Conservation (phyloP, 169 alveolate species). For the Eimeria tenella region DNA sequence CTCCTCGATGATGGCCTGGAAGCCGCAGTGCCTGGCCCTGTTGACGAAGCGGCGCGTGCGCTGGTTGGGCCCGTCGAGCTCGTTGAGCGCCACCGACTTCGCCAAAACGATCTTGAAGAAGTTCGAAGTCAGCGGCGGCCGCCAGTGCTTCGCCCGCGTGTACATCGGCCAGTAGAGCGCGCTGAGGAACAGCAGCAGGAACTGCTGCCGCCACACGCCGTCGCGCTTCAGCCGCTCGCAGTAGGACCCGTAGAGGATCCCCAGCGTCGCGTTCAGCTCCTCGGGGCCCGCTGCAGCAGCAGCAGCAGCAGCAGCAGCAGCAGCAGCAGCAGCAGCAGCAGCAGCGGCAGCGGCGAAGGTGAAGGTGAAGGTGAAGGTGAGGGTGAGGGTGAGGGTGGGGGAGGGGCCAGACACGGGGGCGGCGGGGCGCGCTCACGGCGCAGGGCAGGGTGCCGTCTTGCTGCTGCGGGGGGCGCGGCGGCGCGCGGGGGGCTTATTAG, state of each 20-base stretch:
- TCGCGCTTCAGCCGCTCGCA: conserved; percentile 61
- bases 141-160: conserved; percentile 72
- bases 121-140: conserved; percentile 30
- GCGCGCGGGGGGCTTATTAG: too few relatives aligned
- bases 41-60: conserved; percentile 10
- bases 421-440: too few relatives aligned
- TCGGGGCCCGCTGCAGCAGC: conserved; percentile 35
- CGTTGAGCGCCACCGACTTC: conserved; percentile 55
- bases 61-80: conserved; percentile 5
- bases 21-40: conserved; percentile 52
- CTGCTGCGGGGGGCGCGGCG: too few relatives aligned
- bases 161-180: conserved; percentile 77
- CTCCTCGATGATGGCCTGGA: conserved; percentile 59
- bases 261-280: conserved; percentile 53
- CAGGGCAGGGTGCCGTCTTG: too few relatives aligned
- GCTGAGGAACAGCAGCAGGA: conserved; percentile 60
- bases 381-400: too few relatives aligned
- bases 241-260: conserved; percentile 53
- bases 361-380: too few relatives aligned
- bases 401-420: too few relatives aligned
- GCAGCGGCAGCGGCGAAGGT: too few relatives aligned
- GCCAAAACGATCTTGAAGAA: conserved; percentile 70
- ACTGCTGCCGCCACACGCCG: conserved; percentile 70
- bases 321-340: too few relatives aligned
- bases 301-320: not conserved